Evolutionary conservation across 1,139 yeast genomes (phyloP), one percentile per base, ranked within the genome.

Genomic region (Saccharomyces pastorianus): DNA sequence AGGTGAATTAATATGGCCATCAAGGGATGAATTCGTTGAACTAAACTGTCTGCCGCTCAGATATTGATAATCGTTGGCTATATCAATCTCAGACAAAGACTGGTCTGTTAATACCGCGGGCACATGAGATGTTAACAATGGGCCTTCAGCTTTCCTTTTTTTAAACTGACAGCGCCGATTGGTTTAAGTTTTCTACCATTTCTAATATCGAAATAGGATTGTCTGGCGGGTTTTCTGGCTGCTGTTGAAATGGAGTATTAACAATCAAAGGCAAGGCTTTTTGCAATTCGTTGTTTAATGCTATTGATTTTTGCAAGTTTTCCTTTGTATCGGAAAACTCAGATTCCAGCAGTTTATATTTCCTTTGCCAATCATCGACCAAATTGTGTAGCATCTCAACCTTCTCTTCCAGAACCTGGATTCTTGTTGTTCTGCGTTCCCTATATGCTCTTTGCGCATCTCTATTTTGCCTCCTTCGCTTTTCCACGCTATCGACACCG

Each of bases 391-490:
- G 70, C 71, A 62, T 95, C 73, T 69, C 88, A 89, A 58, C 96
- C 72, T 71, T 75, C 8, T 71, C 77, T 63, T 83, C 87, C 49
- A 83, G 71, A 60, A 80, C 85, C 27, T 76, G 72, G 4, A 83
- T 81, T 49, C 68, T 64, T 20, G 68, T 68, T 4, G 73, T 72
- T 46, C 70, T 64, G 51, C 75, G 64, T 51, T 71, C 74, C 50
- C 75, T 61, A 48, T 90, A 91, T 0, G 97, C 97, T 54, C 98
- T 72, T 72, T 90, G 98, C 2, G 98, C 98, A 27, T 96, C 96
- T 56, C 98, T 76, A 68, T 91, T 91, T 71, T 91, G 97, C 0
- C 96, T 96, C 71, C 90, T 89, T 55, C 96, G 75, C 66, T 88
- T 87, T 38, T 84, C 79, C 1, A 86, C 85, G 0, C 88, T 87